Base-by-base conservation (phyloP, 2,329 filamentous ascomycete species). In the Alternaria sp. region DNA sequence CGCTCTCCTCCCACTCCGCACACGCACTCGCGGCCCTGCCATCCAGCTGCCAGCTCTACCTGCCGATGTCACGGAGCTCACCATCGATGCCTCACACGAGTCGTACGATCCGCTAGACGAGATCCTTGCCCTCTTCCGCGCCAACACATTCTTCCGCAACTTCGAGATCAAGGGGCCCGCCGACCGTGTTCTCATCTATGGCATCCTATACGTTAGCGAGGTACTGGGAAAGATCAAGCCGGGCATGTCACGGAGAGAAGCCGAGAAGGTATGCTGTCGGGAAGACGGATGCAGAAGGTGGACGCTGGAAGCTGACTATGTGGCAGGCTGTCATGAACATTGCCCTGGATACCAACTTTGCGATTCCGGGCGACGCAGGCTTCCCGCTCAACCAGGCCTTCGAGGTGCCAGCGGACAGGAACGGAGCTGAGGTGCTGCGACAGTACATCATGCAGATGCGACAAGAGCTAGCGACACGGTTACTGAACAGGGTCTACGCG, bases 101-200 rank as follows among this genome's bases (percentile, higher is more conserved):
- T 94, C 91, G 76, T 98, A 98, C 86, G 96, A 99, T 84, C 92
- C 96, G 66, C 88, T 98, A 59, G 96, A 99, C 83, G 96, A 99
- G 85, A 90, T 96, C 55, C 87, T 99, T 59, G 87, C 90, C 12
- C 88, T 98, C 54, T 99, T 98, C 87, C 93, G 96, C 69, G 95
- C 96, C 75, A 98, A 99, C 85, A 97, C 95, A 64, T 95, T 99
- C 83, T 99, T 98, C 87, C 92, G 96, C 76, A 99, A 98, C 87
- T 99, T 99, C 76, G 96, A 98, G 86, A 97, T 98, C 84, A 95
- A 97, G 83, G 96, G 96, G 13, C 92, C 93, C 25, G 95, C 96
- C 62, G 96, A 99, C 83, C 88, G 96, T 44, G 89, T 98, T 76
- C 87, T 99, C 71, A 94, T 98, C 77, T 99, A 99, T 83, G 95